Percentiles rank a stretch among this genome's conserved stretches.
These are phyloP conservation scores for Tephrocybe rancida DNA, from an alignment of 768 basidiomycete species.

Conservation along the genomic window DNA sequence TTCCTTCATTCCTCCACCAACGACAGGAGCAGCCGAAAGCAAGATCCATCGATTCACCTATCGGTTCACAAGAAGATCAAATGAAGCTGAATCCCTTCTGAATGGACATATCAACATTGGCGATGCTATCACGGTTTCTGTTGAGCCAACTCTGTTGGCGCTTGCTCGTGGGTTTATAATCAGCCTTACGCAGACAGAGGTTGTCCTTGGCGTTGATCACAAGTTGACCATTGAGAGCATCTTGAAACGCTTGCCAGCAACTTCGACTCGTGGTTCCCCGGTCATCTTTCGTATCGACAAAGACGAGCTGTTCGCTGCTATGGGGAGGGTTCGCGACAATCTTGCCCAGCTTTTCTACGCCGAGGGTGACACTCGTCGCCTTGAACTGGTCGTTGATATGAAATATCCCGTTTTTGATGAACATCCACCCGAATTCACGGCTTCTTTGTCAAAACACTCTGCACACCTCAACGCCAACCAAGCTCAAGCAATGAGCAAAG, in stretches of 20 bases:
- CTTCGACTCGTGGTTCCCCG: conserved; percentile 1
- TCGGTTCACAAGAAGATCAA: conserved; percentile 52
- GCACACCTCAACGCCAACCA: conserved; percentile 72
- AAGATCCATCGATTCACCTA: conserved; percentile 84
- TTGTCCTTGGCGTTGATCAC: conserved; percentile 86
- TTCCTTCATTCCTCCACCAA: conserved; percentile 32
- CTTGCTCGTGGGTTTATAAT: conserved; percentile 84
- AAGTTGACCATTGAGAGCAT: conserved; percentile 58
- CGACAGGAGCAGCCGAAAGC: conserved; percentile 29
- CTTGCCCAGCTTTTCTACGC: conserved; percentile 87
- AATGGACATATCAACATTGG: conserved; percentile 79
- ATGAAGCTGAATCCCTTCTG: conserved; percentile 35
- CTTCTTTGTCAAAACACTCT: conserved; percentile 29
- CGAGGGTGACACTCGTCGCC: conserved; percentile 66
- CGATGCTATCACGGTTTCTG: conserved; percentile 86
- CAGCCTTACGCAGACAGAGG: conserved; percentile 60
- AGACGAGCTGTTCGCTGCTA: conserved; percentile 86
- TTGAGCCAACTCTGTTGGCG: conserved; percentile 85
- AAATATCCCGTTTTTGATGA: conserved; percentile 62
- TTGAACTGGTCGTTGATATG: conserved; percentile 84
- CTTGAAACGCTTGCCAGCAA: conserved; percentile 33
- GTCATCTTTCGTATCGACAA: conserved; percentile 87
- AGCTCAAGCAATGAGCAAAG: conserved; percentile 67
- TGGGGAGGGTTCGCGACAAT: conserved; percentile 89
- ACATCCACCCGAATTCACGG: conserved; percentile 19